A percentile compares a stretch with the other conserved stretches of the same genome.
Conservation (phyloP, 805 yeast genomes). For the Aciculoconidium aculeatum region DNA sequence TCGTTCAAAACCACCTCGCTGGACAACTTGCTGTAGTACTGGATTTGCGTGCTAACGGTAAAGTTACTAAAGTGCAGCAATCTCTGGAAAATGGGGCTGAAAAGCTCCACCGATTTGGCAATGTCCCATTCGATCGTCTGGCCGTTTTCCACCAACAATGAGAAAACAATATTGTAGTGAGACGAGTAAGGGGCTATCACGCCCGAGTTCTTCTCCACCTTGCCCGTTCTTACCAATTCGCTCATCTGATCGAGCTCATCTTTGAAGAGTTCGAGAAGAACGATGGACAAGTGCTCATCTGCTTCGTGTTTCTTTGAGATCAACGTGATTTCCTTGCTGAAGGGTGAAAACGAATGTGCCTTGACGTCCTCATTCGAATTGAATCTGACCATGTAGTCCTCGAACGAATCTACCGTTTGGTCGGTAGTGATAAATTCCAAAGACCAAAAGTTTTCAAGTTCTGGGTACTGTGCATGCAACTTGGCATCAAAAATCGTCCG, state of each 20-base stretch:
- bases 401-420: conserved; percentile 6
- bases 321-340: conserved; percentile 25
- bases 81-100: conserved; percentile 50
- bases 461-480: conserved; percentile 17
- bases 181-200: conserved; percentile 55
- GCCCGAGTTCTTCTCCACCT: conserved; percentile 15
- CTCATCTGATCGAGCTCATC: conserved; percentile 31
- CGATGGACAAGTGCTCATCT: too few relatives aligned
- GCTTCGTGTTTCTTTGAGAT: conserved; percentile 19
- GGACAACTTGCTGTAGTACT: conserved; percentile 52
- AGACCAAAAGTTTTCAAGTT: conserved; percentile 25
- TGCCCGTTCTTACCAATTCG: conserved; percentile 9
- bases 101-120: conserved; percentile 43
- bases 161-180: conserved; percentile 67
- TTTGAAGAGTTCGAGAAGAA: conserved; percentile 33
- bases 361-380: conserved; percentile 14
- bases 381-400: conserved; percentile 36
- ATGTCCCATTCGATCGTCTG: conserved; percentile 71
- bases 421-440: conserved; percentile 18
- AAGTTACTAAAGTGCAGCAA: conserved; percentile 59
- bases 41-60: conserved; percentile 73
- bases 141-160: conserved; percentile 68
- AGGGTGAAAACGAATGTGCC: conserved; percentile 30
- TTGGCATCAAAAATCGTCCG: conserved; percentile 31
- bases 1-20: conserved; percentile 18